Evolutionary conservation across 495 filamentous ascomycete species (phyloP).

Genomic region (Neurospora sp.): DNA sequence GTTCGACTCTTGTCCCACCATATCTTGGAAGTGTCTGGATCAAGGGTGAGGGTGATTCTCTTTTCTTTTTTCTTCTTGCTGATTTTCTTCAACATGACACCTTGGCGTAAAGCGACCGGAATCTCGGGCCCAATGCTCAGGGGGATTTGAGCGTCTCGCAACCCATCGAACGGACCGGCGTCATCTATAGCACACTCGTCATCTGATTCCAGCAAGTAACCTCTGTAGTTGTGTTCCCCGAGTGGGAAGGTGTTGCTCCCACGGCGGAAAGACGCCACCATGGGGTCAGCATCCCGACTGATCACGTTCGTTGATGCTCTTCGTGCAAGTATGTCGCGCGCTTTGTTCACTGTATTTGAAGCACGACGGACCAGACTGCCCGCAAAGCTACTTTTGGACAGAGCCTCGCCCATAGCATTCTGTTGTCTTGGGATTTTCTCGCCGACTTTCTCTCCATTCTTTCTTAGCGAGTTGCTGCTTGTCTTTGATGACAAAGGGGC

Average conservation of each 20-base stretch:
- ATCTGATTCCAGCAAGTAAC: conserved; percentile 44
- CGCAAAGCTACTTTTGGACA: background rate
- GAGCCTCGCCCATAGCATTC: conserved; percentile 26
- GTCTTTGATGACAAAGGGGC: conserved; percentile 23
- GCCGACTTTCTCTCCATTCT: conserved; percentile 4
- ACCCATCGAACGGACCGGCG: conserved; percentile 3
- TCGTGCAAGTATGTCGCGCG: conserved; percentile 2
- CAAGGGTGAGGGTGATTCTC: conserved; percentile 63
- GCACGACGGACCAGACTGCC: conserved; percentile 34
- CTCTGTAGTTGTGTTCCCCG: background rate
- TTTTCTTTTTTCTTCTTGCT: conserved; percentile 69
- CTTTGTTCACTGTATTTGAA: conserved; percentile 30
- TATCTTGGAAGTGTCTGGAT: conserved; percentile 73
- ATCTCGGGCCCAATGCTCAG: conserved; percentile 54
- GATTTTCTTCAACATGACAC: conserved; percentile 67
- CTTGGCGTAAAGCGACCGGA: conserved; percentile 59
- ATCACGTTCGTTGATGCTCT: background rate
- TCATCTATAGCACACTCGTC: conserved; percentile 42
- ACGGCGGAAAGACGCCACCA: background rate
- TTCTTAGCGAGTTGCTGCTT: conserved; percentile 26
- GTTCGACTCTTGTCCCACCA: conserved; percentile 74
- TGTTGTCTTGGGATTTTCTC: background rate
- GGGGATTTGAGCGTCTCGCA: conserved; percentile 18
- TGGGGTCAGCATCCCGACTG: background rate
- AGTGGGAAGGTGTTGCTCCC: background rate